Percentiles rank a stretch among this genome's conserved stretches.
These are phyloP conservation scores for Xylariaceae sp. DNA, from an alignment of 2,329 filamentous ascomycete genomes.

Conservation along the genomic window DNA sequence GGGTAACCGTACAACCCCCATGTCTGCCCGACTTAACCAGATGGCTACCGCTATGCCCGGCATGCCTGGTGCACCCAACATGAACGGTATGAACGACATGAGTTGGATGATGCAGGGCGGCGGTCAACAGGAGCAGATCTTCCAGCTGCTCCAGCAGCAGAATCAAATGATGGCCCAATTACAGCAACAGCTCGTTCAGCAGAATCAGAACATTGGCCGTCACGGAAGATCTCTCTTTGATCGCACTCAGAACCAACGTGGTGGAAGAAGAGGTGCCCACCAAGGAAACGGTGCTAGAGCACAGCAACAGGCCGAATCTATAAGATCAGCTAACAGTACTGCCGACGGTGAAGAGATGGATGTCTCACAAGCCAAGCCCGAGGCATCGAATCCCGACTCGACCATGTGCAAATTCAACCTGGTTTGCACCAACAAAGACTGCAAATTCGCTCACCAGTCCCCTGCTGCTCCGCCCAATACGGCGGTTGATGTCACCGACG, in stretches of 20 bases:
- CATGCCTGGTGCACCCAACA: constrained; percentile 35
- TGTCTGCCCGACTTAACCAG: constrained; percentile 42
- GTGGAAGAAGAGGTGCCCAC: constrained; percentile 46
- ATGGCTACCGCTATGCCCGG: constrained; percentile 38
- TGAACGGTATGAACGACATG: constrained; percentile 41
- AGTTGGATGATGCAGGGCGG: constrained; percentile 46
- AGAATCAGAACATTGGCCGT: constrained; percentile 40
- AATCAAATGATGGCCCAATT: constrained; percentile 79
- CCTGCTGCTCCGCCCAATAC: constrained; percentile 76
- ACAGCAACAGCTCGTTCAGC: constrained; percentile 57
- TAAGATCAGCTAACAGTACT: constrained; percentile 34
- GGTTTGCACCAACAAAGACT: constrained; percentile 80
- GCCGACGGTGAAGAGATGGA: constrained; percentile 58
- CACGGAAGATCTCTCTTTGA: constrained; percentile 66
- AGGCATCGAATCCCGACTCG: constrained; percentile 54
- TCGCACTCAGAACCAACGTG: constrained; percentile 56
- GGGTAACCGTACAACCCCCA: constrained; percentile 46
- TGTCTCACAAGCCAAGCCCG: constrained; percentile 50
- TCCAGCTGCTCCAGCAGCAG: constrained; percentile 78
- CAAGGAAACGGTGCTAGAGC: constrained; percentile 37
- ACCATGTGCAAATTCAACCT: constrained; percentile 86
- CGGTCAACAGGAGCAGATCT: constrained; percentile 67
- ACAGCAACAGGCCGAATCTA: constrained; percentile 31
- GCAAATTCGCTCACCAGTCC: constrained; percentile 90
- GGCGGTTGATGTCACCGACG: constrained; percentile 71